Conservation (phyloP, 345 rosid genomes). For the Syzygium jambos region DNA sequence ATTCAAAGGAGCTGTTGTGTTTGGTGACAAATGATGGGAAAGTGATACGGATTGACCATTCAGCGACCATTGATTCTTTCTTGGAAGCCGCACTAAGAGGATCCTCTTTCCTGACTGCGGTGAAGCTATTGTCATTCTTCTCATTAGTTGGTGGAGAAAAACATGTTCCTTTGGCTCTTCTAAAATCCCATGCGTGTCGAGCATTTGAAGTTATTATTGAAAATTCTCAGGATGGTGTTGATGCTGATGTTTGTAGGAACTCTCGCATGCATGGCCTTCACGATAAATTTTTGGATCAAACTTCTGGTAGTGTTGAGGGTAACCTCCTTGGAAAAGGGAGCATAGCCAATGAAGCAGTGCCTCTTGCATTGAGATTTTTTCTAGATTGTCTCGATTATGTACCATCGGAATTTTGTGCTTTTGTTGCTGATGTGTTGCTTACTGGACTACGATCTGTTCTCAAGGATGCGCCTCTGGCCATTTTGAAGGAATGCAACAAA, state of each 20-base stretch:
- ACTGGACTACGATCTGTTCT: constrained; percentile 55
- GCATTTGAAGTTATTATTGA: constrained; percentile 58
- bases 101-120: constrained; percentile 71
- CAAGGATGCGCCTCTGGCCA: constrained; percentile 54
- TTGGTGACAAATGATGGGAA: constrained; percentile 76
- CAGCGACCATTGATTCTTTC: constrained; percentile 69
- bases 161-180: constrained; percentile 61
- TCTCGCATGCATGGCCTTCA: background rate
- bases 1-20: constrained; percentile 58
- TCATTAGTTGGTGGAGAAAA: constrained; percentile 63
- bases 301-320: background rate
- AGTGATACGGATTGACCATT: constrained; percentile 67
- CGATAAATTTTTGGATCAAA: background rate
- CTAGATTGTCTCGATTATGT: constrained; percentile 71
- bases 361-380: constrained; percentile 54
- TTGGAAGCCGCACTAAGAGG: constrained; percentile 68
- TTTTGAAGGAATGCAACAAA: constrained; percentile 54
- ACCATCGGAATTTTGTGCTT: constrained; percentile 67
- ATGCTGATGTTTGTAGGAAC: background rate
- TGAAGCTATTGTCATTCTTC: constrained; percentile 52
- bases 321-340: constrained; percentile 8
- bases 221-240: constrained; percentile 27
- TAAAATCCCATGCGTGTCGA: constrained; percentile 57
- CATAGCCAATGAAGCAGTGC: constrained; percentile 19
- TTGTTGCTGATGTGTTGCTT: constrained; percentile 72